These are phyloP conservation scores for Podospora pseudopauciseta DNA, from an alignment of 495 filamentous ascomycete genomes.

Conservation along the genomic window DNA sequence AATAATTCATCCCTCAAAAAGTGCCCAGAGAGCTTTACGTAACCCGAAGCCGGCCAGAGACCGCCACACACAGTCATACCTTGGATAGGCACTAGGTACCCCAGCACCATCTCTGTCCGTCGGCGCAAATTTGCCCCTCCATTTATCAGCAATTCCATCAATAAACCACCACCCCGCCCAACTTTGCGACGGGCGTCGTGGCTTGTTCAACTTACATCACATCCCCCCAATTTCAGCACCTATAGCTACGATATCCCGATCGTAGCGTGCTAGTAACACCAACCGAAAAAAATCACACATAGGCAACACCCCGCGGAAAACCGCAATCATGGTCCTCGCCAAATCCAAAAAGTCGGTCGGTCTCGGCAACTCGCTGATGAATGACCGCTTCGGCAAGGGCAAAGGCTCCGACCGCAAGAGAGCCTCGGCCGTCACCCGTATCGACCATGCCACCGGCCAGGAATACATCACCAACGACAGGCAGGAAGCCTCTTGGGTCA, in stretches of 20 bases:
- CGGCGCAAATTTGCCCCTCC: constrained; percentile 44
- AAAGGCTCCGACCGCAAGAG: constrained; percentile 64
- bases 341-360: constrained; percentile 95
- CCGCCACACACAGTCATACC: neutral
- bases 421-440: constrained; percentile 59
- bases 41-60: neutral
- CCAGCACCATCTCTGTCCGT: neutral
- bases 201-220: neutral
- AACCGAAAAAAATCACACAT: neutral
- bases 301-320: neutral
- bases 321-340: constrained; percentile 72
- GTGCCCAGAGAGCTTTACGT: neutral
- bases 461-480: constrained; percentile 68
- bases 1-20: neutral
- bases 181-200: constrained; percentile 6
- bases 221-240: constrained; percentile 4
- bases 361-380: constrained; percentile 81
- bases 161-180: constrained; percentile 15
- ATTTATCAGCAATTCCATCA: constrained; percentile 36
- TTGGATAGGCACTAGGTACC: neutral
- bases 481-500: constrained; percentile 80
- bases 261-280: neutral
- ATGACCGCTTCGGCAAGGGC: constrained; percentile 86
- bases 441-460: constrained; percentile 58
- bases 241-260: neutral